phyloP scores from a whole-genome alignment of 345 rosid genomes.

The Moricandia arvensis region DNA sequence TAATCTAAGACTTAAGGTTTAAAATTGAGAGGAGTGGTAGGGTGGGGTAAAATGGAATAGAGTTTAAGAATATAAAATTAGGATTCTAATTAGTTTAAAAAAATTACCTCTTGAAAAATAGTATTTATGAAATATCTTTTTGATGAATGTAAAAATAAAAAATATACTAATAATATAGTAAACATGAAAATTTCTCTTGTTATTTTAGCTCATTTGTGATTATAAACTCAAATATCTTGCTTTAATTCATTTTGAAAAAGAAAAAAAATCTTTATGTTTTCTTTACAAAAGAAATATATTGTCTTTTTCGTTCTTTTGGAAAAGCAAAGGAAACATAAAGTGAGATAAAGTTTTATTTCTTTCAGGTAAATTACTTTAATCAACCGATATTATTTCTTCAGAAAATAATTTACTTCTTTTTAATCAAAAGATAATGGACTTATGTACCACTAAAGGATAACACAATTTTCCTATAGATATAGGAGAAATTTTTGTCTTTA shows the following conservation, averaged over 20 bases:
- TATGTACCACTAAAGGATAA: neutral
- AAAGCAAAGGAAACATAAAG: constrained; percentile 30
- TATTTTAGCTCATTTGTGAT: neutral
- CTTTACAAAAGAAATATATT: constrained; percentile 1
- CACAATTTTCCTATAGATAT: no score
- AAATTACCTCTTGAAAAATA: no score
- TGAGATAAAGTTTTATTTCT: constrained; percentile 21
- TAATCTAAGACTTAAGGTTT: no score
- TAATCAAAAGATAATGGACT: neutral
- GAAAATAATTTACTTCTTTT: neutral
- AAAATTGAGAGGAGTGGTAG: no score
- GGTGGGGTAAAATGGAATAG: no score
- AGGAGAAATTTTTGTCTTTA: no score
- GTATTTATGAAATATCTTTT: no score
- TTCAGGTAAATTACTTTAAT: neutral
- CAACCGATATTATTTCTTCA: neutral
- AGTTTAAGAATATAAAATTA: no score
- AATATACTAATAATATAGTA: no score
- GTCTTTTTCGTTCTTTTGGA: constrained; percentile 13
- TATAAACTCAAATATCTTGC: neutral
- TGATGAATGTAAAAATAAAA: no score
- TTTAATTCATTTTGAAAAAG: neutral
- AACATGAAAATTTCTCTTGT: no score
- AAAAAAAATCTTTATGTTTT: neutral
- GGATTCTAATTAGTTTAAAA: no score